Percentiles rank a stretch among this genome's conserved stretches.
phyloP scores from a whole-genome alignment of 495 filamentous ascomycete genomes.

The Geopyxis carbonaria region DNA sequence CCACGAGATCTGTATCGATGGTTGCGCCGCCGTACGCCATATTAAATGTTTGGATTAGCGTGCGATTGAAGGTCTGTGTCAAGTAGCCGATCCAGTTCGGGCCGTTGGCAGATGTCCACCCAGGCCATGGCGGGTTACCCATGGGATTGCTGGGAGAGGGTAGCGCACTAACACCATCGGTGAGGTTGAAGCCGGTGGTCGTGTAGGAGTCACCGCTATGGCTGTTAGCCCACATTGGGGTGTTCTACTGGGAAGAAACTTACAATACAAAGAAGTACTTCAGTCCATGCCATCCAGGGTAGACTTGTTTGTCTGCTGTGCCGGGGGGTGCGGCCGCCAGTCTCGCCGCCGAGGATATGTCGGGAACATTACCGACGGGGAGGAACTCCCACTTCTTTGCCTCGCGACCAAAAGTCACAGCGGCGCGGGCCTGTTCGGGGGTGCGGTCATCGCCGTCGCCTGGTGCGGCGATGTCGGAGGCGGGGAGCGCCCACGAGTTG shows the following conservation, averaged over 20 bases:
- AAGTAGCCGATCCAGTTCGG: conserved; percentile 57
- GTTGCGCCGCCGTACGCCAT: conserved; percentile 47
- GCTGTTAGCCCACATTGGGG: conserved; percentile 3
- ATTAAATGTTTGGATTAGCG: conserved; percentile 45
- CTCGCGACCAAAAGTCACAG: too few relatives aligned
- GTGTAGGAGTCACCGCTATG: conserved; percentile 46
- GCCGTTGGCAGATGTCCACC: conserved; percentile 41
- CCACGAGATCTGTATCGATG: conserved; percentile 42
- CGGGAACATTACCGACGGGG: too few relatives aligned
- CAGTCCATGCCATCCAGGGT: conserved; percentile 33
- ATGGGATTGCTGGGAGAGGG: conserved; percentile 41
- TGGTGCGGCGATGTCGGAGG: too few relatives aligned
- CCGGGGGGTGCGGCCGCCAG: too few relatives aligned
- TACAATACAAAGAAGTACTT: conserved; percentile 38
- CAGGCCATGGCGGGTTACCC: conserved; percentile 54
- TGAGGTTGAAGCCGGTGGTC: conserved; percentile 47
- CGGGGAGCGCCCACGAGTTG: too few relatives aligned
- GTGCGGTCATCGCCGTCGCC: too few relatives aligned
- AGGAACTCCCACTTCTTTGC: too few relatives aligned
- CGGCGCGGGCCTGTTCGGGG: too few relatives aligned
- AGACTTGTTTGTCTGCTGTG: conserved; percentile 22
- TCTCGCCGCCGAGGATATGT: too few relatives aligned
- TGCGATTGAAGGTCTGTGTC: conserved; percentile 43
- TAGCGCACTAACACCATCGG: conserved; percentile 39
- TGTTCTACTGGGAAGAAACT: conserved; percentile 11